Evolutionary conservation across 495 filamentous ascomycete species (phyloP).

Genomic region (Tetracladium setigerum): DNA sequence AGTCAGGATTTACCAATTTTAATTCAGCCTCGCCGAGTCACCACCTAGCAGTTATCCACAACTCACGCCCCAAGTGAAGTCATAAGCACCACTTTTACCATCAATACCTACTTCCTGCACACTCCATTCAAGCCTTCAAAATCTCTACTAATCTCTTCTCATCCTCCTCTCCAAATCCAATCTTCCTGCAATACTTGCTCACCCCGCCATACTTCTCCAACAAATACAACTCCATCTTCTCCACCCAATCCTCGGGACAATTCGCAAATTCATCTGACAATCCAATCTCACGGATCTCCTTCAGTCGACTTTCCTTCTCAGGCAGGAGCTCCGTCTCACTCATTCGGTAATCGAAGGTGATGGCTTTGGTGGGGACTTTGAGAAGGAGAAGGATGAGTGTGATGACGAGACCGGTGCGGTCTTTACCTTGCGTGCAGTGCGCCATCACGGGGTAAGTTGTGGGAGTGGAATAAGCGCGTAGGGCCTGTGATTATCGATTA

Average conservation of each 20-base stretch:
- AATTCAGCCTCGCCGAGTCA: too few species aligned
- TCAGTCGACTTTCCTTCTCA: conserved; percentile 53
- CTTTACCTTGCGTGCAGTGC: conserved; percentile 87
- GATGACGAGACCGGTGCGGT: conserved; percentile 71
- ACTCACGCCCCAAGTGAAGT: too few species aligned
- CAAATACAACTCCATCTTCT: conserved; percentile 15
- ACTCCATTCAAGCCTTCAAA: not conserved
- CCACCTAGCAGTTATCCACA: too few species aligned
- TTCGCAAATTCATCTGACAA: conserved; percentile 60
- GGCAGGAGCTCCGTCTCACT: conserved; percentile 49
- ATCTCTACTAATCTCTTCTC: conserved; percentile 4
- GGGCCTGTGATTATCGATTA: not conserved
- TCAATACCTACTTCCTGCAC: not conserved
- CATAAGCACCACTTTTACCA: not conserved
- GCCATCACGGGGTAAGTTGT: conserved; percentile 53
- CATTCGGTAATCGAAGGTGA: conserved; percentile 57
- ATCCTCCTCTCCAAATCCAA: conserved; percentile 13
- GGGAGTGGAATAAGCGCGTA: conserved; percentile 28
- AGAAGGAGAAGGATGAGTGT: conserved; percentile 54
- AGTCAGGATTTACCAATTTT: too few species aligned
- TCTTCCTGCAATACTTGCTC: conserved; percentile 7
- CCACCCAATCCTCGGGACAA: conserved; percentile 41
- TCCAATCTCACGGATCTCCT: conserved; percentile 61
- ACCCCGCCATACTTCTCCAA: conserved; percentile 18
- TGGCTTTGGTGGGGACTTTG: conserved; percentile 43